These are phyloP conservation scores for Periconia sp. DNA, from an alignment of 2,329 filamentous ascomycete genomes.

Conservation along the genomic window DNA sequence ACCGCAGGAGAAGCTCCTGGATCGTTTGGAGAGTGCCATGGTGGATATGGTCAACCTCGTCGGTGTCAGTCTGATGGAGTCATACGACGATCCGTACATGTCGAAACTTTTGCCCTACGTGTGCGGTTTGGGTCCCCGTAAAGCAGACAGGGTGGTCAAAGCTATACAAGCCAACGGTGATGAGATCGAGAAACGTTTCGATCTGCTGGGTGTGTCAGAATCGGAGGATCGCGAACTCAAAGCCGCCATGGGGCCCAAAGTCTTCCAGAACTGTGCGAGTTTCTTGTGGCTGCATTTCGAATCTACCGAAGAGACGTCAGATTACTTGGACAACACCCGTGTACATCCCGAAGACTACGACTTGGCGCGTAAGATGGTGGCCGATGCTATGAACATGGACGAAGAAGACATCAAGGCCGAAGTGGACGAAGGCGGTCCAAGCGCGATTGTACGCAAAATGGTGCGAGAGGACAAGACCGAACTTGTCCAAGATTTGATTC, in stretches of 20 bases:
- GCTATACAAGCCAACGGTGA: constrained; percentile 91
- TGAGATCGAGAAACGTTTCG: constrained; percentile 77
- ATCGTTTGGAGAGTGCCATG: constrained; percentile 91
- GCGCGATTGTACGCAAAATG: constrained; percentile 91
- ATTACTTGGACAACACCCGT: constrained; percentile 94
- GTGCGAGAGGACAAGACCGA: constrained; percentile 93
- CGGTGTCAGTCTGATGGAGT: constrained; percentile 93
- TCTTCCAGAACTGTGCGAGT: constrained; percentile 96
- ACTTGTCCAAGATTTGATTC: constrained; percentile 90
- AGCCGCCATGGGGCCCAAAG: constrained; percentile 71
- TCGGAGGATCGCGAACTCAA: constrained; percentile 54
- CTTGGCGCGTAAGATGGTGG: constrained; percentile 96
- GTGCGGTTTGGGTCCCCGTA: constrained; percentile 87
- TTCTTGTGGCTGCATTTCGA: constrained; percentile 92
- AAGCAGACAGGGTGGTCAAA: constrained; percentile 82
- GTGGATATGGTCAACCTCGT: constrained; percentile 98
- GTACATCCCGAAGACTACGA: constrained; percentile 99
- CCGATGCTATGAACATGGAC: constrained; percentile 92
- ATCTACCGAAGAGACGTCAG: constrained; percentile 75
- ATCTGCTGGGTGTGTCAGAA: constrained; percentile 86
- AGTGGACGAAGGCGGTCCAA: constrained; percentile 83
- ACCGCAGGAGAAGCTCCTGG: constrained; percentile 81
- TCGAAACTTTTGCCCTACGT: constrained; percentile 89
- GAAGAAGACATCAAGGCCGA: constrained; percentile 98
- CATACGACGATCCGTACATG: constrained; percentile 76